Percentiles rank a stretch among this genome's conserved stretches.
phyloP scores from a whole-genome alignment of 2,329 filamentous ascomycete genomes.

The Drechmeria coniospora region DNA sequence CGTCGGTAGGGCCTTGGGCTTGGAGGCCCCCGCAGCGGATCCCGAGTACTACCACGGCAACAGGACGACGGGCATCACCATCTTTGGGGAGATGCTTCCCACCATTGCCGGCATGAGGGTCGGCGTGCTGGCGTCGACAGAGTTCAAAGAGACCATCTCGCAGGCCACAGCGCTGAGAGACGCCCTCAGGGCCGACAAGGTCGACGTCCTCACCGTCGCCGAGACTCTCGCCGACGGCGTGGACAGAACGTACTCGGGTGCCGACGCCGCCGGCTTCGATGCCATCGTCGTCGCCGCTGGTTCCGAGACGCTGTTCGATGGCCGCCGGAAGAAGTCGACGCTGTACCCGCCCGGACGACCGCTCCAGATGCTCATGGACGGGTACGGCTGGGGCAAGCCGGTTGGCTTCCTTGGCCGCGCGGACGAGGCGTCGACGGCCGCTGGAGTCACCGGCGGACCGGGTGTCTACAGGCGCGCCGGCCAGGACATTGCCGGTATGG shows the following conservation, averaged over 20 bases:
- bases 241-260: conserved; percentile 47
- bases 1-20: conserved; percentile 45
- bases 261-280: conserved; percentile 48
- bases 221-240: conserved; percentile 39
- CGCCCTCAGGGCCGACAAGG: conserved; percentile 31
- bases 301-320: conserved; percentile 35
- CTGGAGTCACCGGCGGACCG: conserved; percentile 25
- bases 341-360: conserved; percentile 51
- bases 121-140: conserved; percentile 39
- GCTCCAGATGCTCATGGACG: conserved; percentile 44
- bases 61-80: conserved; percentile 43
- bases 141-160: conserved; percentile 24
- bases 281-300: conserved; percentile 44
- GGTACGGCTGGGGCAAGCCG: conserved; percentile 56
- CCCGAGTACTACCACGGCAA: conserved; percentile 54
- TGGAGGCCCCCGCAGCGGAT: conserved; percentile 43
- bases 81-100: conserved; percentile 40
- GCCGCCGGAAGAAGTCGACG: conserved; percentile 25
- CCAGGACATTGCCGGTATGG: conserved; percentile 21
- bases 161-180: conserved; percentile 35
- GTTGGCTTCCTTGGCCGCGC: conserved; percentile 41
- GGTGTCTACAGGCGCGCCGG: conserved; percentile 29
- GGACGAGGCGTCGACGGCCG: conserved; percentile 20
- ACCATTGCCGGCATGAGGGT: conserved; percentile 48
- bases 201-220: conserved; percentile 44